These are phyloP conservation scores for Cyclotella cryptica DNA, from an alignment of 108 stramenopile species.

Conservation along the genomic window DNA sequence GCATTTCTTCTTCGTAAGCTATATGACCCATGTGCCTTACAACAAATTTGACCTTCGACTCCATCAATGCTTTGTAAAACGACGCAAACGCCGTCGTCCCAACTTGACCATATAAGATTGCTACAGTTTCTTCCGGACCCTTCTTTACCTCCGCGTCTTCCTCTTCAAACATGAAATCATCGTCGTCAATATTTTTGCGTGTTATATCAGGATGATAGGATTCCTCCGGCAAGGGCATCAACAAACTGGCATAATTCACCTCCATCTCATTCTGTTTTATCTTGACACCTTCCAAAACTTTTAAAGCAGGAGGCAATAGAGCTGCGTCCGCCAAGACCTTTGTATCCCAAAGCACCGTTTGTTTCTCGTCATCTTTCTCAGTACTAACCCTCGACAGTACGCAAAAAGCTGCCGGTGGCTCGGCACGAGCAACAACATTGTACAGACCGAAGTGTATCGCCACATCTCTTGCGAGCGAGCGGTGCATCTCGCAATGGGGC, in stretches of 20 bases:
- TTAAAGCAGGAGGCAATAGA: conserved; percentile 27
- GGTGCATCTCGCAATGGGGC: conserved; percentile 85
- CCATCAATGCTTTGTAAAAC: conserved; percentile 58
- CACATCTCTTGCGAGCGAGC: conserved; percentile 65
- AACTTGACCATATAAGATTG: conserved; percentile 77
- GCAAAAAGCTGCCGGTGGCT: conserved; percentile 29
- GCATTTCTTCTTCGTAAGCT: conserved; percentile 56
- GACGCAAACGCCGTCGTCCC: conserved; percentile 65
- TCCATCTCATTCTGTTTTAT: not conserved
- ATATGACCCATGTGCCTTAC: conserved; percentile 79
- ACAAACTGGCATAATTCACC: conserved; percentile 16
- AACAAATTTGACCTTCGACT: conserved; percentile 55
- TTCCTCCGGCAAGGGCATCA: conserved; percentile 43
- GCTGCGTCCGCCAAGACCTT: conserved; percentile 31
- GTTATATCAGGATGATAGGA: conserved; percentile 28
- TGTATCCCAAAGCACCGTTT: conserved; percentile 10
- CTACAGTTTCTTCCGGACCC: conserved; percentile 37
- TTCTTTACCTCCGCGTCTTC: not conserved
- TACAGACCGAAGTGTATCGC: conserved; percentile 49
- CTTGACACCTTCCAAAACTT: conserved; percentile 19
- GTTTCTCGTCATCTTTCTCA: conserved; percentile 1
- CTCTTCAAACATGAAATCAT: not conserved
- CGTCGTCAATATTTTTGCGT: not conserved
- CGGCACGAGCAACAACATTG: not conserved
- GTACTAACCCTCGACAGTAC: conserved; percentile 30